These are phyloP conservation scores for Solanum habrochaites DNA, from an alignment of 257 asterid genomes.

Conservation along the genomic window DNA sequence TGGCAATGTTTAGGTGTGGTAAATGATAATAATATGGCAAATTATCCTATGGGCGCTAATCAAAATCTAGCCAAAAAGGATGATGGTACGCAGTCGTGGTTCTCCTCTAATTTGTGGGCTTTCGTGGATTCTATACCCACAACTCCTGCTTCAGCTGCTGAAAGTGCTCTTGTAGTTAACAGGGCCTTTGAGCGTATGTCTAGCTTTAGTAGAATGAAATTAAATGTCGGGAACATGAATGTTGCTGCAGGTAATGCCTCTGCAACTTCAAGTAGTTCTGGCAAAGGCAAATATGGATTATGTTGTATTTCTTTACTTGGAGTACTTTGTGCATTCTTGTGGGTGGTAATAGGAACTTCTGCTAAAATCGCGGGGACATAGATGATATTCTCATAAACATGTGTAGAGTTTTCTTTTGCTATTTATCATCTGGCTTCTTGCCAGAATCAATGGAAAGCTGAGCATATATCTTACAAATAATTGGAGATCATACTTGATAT, in stretches of 20 bases:
- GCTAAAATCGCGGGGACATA: conserved; percentile 5
- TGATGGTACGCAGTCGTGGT: conserved; percentile 65
- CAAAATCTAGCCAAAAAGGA: conserved; percentile 31
- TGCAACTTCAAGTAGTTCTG: conserved; percentile 37
- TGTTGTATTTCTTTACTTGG: conserved; percentile 57
- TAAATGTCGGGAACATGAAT: conserved; percentile 33
- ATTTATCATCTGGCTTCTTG: neutral
- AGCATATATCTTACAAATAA: neutral
- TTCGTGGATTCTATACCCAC: conserved; percentile 98
- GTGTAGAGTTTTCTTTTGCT: conserved; percentile 18
- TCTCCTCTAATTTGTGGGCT: conserved; percentile 71
- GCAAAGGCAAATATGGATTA: conserved; percentile 37
- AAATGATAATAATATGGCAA: conserved; percentile 25
- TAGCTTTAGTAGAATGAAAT: conserved; percentile 74
- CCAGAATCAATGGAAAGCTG: conserved; percentile 9
- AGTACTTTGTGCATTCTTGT: conserved; percentile 62
- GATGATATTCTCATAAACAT: conserved; percentile 2
- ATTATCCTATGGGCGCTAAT: conserved; percentile 39
- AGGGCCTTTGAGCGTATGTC: conserved; percentile 79
- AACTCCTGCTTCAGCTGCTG: conserved; percentile 95
- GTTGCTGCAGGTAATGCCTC: conserved; percentile 42
- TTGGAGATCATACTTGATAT: neutral
- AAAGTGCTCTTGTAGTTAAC: conserved; percentile 71
- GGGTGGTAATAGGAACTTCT: conserved; percentile 48
- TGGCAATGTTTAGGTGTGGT: conserved; percentile 63